Evolutionary conservation across 176 grass and related monocot genomes (phyloP), one percentile per base, ranked within the genome.

Genomic region (Triticum turgidum): DNA sequence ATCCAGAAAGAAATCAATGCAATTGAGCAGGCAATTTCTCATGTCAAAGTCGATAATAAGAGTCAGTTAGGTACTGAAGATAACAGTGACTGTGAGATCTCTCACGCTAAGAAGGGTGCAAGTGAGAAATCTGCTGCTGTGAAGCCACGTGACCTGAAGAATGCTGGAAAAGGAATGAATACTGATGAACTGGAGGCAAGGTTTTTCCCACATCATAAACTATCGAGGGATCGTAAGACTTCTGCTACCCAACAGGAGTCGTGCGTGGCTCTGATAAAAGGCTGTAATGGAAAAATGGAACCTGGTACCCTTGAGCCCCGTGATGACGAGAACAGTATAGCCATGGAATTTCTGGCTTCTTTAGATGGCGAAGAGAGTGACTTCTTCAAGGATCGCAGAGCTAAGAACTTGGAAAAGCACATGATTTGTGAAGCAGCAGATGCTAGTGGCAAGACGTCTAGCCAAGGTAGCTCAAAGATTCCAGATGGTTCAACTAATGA

Each of bases 191-290:
- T 99, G 41, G 97, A 99, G 83, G 94, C 89, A 15, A 94, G 97
- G 82, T 96, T 99, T 70, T 94, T 99, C 79, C 97, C 94, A 33
- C 94, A 99, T 69, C 85, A 99, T 76, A 99, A 96, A 82, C 82
- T 96, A 58, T 79, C 96, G 85, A 99, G 89, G 82, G 91, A 85
- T 62, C 83, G 80, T 37, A 89, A 8, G 73, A 73, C 82, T 0
- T 94, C 89, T 27, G 42, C 76, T 77, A 78, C 75, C 71, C 73
- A 86, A 62, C 86, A 83, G 54, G 75, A 89, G 58, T 20, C 47
- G 38, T 92, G 25, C 24, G n/a, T 38, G 37, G 27, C 33, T 67
- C 25, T 52, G 13, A 84, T 76, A 14, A 30, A 84, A 22, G 61
- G 47, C 44, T 35, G 34, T 63, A 22, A 76, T 83, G 58, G 5